Evolutionary conservation across 1,284 basidiomycete species (phyloP).

Genomic region (Singerocomus inundabilis): DNA sequence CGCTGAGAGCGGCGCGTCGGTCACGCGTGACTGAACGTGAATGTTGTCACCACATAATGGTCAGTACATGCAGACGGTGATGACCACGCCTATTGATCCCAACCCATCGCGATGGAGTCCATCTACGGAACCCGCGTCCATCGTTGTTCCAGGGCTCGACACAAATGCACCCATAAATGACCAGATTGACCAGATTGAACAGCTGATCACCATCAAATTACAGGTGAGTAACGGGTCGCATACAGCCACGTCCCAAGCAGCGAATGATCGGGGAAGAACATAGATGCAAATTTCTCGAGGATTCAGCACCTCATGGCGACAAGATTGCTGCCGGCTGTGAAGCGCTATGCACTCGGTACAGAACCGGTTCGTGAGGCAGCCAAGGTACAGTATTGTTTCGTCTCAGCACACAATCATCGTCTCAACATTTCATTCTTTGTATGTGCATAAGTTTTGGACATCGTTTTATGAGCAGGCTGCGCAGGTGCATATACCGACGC

Average conservation of each 20-base stretch:
- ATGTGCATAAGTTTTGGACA: slow-evolving; percentile 78
- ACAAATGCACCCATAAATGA: slow-evolving; percentile 71
- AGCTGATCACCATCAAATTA: slow-evolving; percentile 86
- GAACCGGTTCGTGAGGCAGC: slow-evolving; percentile 88
- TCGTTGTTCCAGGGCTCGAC: slow-evolving; percentile 74
- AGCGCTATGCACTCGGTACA: slow-evolving; percentile 82
- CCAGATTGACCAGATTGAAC: slow-evolving; percentile 94
- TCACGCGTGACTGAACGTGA: slow-evolving; percentile 23
- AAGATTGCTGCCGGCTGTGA: slow-evolving; percentile 82
- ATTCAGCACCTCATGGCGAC: slow-evolving; percentile 86
- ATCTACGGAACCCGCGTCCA: slow-evolving; percentile 57
- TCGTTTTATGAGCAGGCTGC: slow-evolving; percentile 92
- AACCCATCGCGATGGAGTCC: slow-evolving; percentile 66
- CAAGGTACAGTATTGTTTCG: slow-evolving; percentile 50
- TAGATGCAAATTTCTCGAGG: slow-evolving; percentile 91
- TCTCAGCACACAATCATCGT: not conserved
- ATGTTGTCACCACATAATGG: not conserved
- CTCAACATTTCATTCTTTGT: not conserved
- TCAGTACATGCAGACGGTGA: slow-evolving; percentile 9
- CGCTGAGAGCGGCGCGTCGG: slow-evolving; percentile 12
- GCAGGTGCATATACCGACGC: slow-evolving; percentile 75
- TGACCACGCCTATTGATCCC: slow-evolving; percentile 40
- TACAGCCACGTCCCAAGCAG: not conserved
- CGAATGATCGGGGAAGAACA: slow-evolving; percentile 56
- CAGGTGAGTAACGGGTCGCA: slow-evolving; percentile 47